Percentiles rank a stretch among this genome's conserved stretches.
Evolutionary conservation across 129 eudicot genomes (phyloP).

Genomic region (Scalesia atractyloides): DNA sequence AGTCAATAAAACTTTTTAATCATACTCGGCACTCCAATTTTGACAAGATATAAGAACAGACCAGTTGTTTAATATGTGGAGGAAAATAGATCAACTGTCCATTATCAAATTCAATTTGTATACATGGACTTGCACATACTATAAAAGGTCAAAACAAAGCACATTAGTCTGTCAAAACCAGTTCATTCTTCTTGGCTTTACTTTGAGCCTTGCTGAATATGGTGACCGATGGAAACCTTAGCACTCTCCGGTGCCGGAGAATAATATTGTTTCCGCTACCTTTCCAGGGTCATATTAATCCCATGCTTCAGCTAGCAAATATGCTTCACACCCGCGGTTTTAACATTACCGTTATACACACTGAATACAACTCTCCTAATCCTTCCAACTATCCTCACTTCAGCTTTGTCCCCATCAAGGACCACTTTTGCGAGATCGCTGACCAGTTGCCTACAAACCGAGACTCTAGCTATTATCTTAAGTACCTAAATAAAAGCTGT

Average conservation of each 20-base stretch:
- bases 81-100: no score
- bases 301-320: slow-evolving; percentile 36
- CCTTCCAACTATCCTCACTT: slow-evolving; percentile 28
- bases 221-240: background rate
- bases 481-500: slow-evolving; percentile 27
- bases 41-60: no score
- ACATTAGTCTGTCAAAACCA: background rate
- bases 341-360: slow-evolving; percentile 31
- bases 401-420: slow-evolving; percentile 17
- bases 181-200: background rate
- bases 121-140: background rate
- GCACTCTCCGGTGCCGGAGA: background rate
- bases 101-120: background rate
- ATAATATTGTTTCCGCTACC: slow-evolving; percentile 23
- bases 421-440: background rate
- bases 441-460: background rate
- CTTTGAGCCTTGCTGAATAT: background rate
- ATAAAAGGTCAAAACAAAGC: background rate
- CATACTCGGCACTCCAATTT: no score
- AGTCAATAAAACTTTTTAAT: no score
- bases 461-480: background rate
- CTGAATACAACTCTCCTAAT: slow-evolving; percentile 28
- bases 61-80: no score
- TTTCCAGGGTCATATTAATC: slow-evolving; percentile 36
- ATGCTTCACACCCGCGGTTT: slow-evolving; percentile 30